A percentile compares a stretch with the other conserved stretches of the same genome.
Conservation (phyloP, 2,329 filamentous ascomycete genomes). For the Colletotrichum incanum region DNA sequence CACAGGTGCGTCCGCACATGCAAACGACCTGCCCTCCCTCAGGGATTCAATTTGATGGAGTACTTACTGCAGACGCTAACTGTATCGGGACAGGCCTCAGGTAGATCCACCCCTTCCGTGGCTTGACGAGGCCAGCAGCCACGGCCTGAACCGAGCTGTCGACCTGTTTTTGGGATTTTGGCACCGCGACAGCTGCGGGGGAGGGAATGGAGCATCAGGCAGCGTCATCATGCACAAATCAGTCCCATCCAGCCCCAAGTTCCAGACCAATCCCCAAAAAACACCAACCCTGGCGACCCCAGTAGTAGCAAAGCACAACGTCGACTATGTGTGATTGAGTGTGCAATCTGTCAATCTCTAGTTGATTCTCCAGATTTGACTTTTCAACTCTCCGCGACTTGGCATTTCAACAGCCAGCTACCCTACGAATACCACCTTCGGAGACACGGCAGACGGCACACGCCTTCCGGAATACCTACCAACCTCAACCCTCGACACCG, state of each 20-base stretch:
- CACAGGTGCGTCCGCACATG: no score
- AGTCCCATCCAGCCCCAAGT: constrained; percentile 17
- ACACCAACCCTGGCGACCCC: constrained; percentile 36
- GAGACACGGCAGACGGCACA: constrained; percentile 11
- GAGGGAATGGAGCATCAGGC: constrained; percentile 35
- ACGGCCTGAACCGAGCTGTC: constrained; percentile 29
- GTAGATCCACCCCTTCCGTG: constrained; percentile 32
- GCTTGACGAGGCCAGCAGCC: constrained; percentile 28
- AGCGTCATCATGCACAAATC: constrained; percentile 43
- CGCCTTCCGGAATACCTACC: constrained; percentile 4
- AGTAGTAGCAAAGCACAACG: constrained; percentile 11
- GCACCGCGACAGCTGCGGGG: constrained; percentile 31
- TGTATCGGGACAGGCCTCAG: no score
- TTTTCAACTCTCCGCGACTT: neutral
- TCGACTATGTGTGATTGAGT: neutral
- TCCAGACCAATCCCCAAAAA: constrained; percentile 1
- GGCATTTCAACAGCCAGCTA: constrained; percentile 6
- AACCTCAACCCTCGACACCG: neutral
- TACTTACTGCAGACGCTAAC: neutral
- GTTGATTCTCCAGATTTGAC: neutral
- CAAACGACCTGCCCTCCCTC: neutral
- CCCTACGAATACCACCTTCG: neutral
- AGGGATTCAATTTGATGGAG: neutral
- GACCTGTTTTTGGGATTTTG: constrained; percentile 38
- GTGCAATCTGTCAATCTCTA: constrained; percentile 19